These are phyloP conservation scores for Gardenia jasminoides DNA, from an alignment of 257 asterid species.

Conservation along the genomic window DNA sequence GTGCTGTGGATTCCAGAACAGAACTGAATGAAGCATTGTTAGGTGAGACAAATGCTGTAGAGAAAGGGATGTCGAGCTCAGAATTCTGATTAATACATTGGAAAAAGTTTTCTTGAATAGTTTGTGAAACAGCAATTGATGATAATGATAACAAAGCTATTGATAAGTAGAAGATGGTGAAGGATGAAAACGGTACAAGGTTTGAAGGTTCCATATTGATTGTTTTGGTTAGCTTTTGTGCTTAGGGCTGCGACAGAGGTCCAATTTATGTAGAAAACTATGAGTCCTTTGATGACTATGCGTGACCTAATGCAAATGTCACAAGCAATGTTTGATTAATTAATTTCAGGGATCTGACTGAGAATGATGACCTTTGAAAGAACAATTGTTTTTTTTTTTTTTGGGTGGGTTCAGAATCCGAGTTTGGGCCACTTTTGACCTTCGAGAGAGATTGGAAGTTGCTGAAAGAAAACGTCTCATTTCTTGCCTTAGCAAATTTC, in stretches of 20 bases:
- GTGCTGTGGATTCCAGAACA: slow-evolving; percentile 32
- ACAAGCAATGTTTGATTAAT: slow-evolving; percentile 8
- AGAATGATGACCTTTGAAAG: slow-evolving; percentile 1
- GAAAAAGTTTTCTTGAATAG: slow-evolving; percentile 19
- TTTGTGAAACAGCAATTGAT: slow-evolving; percentile 18
- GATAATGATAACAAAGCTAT: slow-evolving; percentile 2
- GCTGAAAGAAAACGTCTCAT: slow-evolving; percentile 19
- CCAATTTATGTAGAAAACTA: slow-evolving; percentile 14
- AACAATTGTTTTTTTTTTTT: neutral
- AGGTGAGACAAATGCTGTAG: slow-evolving; percentile 27
- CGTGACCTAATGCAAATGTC: slow-evolving; percentile 28
- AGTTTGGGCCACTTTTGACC: slow-evolving; percentile 12
- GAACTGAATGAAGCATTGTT: slow-evolving; percentile 23
- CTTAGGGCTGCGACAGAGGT: neutral
- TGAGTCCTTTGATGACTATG: slow-evolving; percentile 12
- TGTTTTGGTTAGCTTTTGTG: neutral
- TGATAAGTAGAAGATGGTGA: neutral
- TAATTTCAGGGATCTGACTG: neutral
- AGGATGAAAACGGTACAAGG: neutral
- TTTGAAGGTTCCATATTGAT: slow-evolving; percentile 10
- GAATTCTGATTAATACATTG: slow-evolving; percentile 32
- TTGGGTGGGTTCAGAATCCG: neutral
- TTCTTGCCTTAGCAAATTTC: slow-evolving; percentile 17
- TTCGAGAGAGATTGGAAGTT: neutral
- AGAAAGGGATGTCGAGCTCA: slow-evolving; percentile 27